Percentiles rank a stretch among this genome's conserved stretches.
phyloP scores from a whole-genome alignment of 352 stramenopile species.

The Globisporangium acanthophoron region DNA sequence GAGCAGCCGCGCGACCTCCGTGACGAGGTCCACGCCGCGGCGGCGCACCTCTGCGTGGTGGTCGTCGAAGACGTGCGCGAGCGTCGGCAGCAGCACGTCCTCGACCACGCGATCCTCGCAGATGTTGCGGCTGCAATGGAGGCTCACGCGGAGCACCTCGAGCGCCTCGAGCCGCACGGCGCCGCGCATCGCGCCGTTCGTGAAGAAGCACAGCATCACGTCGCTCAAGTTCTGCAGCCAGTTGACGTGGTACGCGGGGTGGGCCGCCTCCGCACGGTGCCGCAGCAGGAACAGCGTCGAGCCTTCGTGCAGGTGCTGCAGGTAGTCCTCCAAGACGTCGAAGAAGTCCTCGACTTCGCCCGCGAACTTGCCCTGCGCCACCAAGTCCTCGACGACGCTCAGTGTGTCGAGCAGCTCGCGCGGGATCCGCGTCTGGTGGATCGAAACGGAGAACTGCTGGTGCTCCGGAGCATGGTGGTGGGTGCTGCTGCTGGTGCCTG shows the following conservation, averaged over 20 bases:
- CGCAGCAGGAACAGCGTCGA: conserved; percentile 57
- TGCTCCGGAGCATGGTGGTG: conserved; percentile 3
- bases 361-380: conserved; percentile 46
- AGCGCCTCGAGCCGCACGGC: conserved; percentile 65
- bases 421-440: conserved; percentile 70
- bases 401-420: conserved; percentile 77
- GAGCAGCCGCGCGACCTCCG: conserved; percentile 59
- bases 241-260: conserved; percentile 60
- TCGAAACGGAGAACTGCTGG: conserved; percentile 33
- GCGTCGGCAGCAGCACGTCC: conserved; percentile 69
- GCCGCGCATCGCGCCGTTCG: conserved; percentile 30
- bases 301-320: conserved; percentile 50
- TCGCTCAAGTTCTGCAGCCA: conserved; percentile 59
- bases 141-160: conserved; percentile 58
- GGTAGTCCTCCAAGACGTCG: conserved; percentile 64
- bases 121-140: conserved; percentile 72
- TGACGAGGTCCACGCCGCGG: conserved; percentile 57
- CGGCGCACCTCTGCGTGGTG: conserved; percentile 46
- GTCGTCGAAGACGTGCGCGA: conserved; percentile 72
- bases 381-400: conserved; percentile 66
- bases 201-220: conserved; percentile 63
- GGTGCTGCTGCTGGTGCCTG: not conserved
- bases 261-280: conserved; percentile 49
- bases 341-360: conserved; percentile 75
- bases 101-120: conserved; percentile 84